Conservation (phyloP, 139 green algal species). For the Chlamydomonas eustigma region DNA sequence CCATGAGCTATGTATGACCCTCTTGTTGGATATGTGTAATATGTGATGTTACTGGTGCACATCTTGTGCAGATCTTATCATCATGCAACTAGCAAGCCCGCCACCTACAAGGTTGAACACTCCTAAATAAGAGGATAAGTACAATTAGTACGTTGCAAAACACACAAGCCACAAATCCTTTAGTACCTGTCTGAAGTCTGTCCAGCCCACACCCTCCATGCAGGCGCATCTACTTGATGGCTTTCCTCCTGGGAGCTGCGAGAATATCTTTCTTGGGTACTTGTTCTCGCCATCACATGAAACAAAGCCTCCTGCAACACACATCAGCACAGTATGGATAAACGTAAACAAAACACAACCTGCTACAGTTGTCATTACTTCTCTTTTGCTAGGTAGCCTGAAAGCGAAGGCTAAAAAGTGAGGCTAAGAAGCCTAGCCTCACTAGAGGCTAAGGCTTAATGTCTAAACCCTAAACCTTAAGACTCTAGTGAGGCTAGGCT, state of each 20-base stretch:
- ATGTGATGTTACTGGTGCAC: too few species aligned
- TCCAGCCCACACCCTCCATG: slow-evolving; percentile 14
- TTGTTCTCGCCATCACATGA: slow-evolving; percentile 34
- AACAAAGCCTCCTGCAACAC: slow-evolving; percentile 35
- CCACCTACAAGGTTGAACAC: too few species aligned
- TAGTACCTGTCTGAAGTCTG: slow-evolving; percentile 26
- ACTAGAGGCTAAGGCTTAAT: background rate
- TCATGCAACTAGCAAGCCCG: too few species aligned
- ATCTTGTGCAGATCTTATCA: too few species aligned
- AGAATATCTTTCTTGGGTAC: slow-evolving; percentile 31
- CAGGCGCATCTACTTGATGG: slow-evolving; percentile 35
- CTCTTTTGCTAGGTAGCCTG: background rate
- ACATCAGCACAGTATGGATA: background rate
- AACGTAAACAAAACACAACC: background rate
- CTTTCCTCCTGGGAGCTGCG: slow-evolving; percentile 19
- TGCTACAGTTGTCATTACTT: background rate
- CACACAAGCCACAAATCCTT: too few species aligned
- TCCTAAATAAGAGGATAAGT: too few species aligned
- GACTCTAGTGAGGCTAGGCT: too few species aligned
- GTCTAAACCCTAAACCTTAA: background rate
- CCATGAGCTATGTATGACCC: too few species aligned
- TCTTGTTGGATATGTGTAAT: too few species aligned
- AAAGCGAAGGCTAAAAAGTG: background rate
- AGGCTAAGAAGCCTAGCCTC: background rate
- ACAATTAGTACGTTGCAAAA: too few species aligned